These are phyloP conservation scores for Schizothecium vesticola DNA, from an alignment of 495 filamentous ascomycete genomes.

Conservation along the genomic window DNA sequence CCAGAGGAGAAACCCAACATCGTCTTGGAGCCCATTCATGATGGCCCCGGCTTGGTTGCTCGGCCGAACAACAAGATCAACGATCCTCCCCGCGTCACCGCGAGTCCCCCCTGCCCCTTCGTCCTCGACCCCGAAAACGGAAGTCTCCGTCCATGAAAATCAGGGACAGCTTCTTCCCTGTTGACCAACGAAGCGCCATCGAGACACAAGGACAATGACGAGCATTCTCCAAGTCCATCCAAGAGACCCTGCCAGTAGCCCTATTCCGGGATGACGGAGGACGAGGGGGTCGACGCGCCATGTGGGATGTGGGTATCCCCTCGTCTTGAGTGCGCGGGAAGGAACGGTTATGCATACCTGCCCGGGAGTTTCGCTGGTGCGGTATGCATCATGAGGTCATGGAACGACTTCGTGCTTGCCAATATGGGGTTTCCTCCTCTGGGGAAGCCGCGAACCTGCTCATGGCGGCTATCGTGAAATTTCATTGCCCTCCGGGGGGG, in stretches of 20 bases:
- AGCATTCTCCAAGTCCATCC: neutral
- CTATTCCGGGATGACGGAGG: neutral
- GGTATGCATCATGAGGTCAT: neutral
- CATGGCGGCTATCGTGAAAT: neutral
- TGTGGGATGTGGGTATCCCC: neutral
- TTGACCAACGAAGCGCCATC: neutral
- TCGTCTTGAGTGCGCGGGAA: neutral
- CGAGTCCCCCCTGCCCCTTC: neutral
- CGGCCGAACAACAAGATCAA: neutral
- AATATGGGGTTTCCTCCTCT: neutral
- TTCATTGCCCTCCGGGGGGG: neutral
- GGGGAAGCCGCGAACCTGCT: neutral
- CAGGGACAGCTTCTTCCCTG: neutral
- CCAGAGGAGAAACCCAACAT: neutral
- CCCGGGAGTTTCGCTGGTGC: neutral
- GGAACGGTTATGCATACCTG: neutral
- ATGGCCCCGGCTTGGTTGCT: no score
- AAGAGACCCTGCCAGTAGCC: neutral
- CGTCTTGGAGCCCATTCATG: neutral
- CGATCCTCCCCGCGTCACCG: neutral
- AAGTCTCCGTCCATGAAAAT: neutral
- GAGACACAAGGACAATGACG: neutral
- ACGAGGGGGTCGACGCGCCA: neutral
- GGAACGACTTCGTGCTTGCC: no score
- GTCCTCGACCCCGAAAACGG: neutral